Evolutionary conservation across 352 stramenopile species (phyloP).

Genomic region (Globisporangium recalcitrans): DNA sequence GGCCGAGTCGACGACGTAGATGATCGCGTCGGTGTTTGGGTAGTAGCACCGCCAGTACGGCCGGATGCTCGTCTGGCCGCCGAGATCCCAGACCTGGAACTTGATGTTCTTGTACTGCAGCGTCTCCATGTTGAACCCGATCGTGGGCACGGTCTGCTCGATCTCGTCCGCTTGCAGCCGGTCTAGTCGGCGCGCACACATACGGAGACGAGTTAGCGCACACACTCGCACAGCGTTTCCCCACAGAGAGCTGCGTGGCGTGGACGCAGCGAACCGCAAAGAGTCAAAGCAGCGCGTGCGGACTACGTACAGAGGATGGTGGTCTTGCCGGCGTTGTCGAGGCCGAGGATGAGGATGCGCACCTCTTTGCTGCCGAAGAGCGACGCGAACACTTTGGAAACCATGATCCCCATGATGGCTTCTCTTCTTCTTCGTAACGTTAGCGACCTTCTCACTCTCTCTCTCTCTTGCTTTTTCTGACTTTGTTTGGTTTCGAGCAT

Average conservation of each 20-base stretch:
- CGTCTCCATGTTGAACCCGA: slow-evolving; percentile 96
- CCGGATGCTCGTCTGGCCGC: slow-evolving; percentile 99
- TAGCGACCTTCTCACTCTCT: not conserved
- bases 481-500: too few relatives aligned
- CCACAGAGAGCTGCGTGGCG: not conserved
- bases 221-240: not conserved
- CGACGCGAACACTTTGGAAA: slow-evolving; percentile 96
- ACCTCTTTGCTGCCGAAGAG: slow-evolving; percentile 99
- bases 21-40: slow-evolving; percentile 97
- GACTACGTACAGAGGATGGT: slow-evolving; percentile 98
- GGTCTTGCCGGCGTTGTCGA: slow-evolving; percentile 99
- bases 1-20: slow-evolving; percentile 95
- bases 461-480: not conserved
- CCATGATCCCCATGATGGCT: slow-evolving; percentile 93
- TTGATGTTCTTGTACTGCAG: slow-evolving; percentile 92
- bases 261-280: not conserved
- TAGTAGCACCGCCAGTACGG: slow-evolving; percentile 99
- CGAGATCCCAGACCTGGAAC: slow-evolving; percentile 99
- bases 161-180: slow-evolving; percentile 90
- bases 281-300: not conserved
- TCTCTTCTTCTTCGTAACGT: not conserved
- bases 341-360: slow-evolving; percentile 98
- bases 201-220: not conserved
- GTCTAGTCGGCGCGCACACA: slow-evolving; percentile 38
- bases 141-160: slow-evolving; percentile 98